These are phyloP conservation scores for Trichoderma koningiopsis DNA, from an alignment of 2,329 filamentous ascomycete species.

Conservation along the genomic window DNA sequence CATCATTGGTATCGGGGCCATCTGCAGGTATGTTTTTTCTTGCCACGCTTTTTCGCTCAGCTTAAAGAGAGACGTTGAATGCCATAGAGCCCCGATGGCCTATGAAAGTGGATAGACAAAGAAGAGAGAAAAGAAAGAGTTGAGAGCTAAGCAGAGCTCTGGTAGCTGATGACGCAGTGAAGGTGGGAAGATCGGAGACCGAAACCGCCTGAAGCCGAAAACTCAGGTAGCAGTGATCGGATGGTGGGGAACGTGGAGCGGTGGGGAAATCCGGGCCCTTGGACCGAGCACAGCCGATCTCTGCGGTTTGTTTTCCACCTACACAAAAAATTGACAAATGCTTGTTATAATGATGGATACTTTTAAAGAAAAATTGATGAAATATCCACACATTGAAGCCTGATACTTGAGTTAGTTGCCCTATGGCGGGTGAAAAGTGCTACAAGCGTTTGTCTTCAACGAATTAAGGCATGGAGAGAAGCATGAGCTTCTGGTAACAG, in stretches of 20 bases:
- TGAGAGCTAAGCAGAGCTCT: neutral
- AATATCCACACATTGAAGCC: neutral
- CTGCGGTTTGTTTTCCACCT: neutral
- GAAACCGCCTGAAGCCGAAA: constrained; percentile 15
- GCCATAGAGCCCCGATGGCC: neutral
- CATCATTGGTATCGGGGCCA: constrained; percentile 26
- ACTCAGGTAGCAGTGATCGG: constrained; percentile 14
- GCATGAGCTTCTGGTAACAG: neutral
- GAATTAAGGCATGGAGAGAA: neutral
- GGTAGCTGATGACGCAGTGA: constrained; percentile 8
- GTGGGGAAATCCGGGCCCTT: constrained; percentile 11
- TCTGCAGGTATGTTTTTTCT: neutral
- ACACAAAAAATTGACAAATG: neutral
- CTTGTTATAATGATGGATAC: neutral
- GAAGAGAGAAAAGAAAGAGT: neutral
- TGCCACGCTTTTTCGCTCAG: neutral
- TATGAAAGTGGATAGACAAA: neutral
- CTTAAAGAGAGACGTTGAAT: neutral
- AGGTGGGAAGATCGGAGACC: constrained; percentile 14
- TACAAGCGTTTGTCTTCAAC: neutral
- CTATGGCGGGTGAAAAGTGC: neutral
- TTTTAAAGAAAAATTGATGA: neutral
- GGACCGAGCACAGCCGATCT: constrained; percentile 1
- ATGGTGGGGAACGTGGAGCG: constrained; percentile 13
- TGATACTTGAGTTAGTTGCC: neutral